These are phyloP conservation scores for Hawksworthiomyces lignivorus DNA, from an alignment of 2,329 filamentous ascomycete genomes.

Conservation along the genomic window DNA sequence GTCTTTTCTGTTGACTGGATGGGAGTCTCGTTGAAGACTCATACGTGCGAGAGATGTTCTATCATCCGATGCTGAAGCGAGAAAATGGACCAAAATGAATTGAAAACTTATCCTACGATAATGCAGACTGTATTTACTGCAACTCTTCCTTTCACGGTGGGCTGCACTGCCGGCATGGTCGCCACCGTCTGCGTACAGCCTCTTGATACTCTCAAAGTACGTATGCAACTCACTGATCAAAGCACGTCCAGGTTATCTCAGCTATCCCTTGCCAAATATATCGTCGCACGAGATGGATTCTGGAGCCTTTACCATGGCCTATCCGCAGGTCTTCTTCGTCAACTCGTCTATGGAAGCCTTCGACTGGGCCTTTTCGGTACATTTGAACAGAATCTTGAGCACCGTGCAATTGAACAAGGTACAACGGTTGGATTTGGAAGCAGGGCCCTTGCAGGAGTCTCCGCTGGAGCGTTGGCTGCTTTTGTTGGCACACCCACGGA, in stretches of 20 bases:
- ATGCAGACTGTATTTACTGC: too few species aligned
- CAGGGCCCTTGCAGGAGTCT: slow-evolving; percentile 73
- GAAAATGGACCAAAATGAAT: too few species aligned
- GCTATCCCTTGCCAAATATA: slow-evolving; percentile 73
- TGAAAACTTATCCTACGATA: too few species aligned
- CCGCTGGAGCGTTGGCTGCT: slow-evolving; percentile 83
- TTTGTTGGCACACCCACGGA: slow-evolving; percentile 95
- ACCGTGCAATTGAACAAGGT: slow-evolving; percentile 65
- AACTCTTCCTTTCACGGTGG: slow-evolving; percentile 93
- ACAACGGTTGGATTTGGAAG: slow-evolving; percentile 73
- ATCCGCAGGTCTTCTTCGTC: slow-evolving; percentile 81
- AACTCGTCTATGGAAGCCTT: slow-evolving; percentile 95
- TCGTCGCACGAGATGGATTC: slow-evolving; percentile 80
- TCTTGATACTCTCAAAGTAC: slow-evolving; percentile 98
- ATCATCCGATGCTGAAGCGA: too few species aligned
- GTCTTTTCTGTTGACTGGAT: too few species aligned
- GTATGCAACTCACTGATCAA: slow-evolving; percentile 89
- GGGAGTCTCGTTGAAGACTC: too few species aligned
- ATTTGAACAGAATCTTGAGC: slow-evolving; percentile 65
- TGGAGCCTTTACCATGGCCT: slow-evolving; percentile 90
- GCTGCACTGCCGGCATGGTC: slow-evolving; percentile 84
- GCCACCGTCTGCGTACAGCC: slow-evolving; percentile 87
- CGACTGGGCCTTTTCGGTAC: slow-evolving; percentile 94
- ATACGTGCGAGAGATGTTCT: too few species aligned
- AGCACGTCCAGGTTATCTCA: slow-evolving; percentile 73